phyloP scores from a whole-genome alignment of 768 basidiomycete genomes.

The Leccinum aurantiacum region DNA sequence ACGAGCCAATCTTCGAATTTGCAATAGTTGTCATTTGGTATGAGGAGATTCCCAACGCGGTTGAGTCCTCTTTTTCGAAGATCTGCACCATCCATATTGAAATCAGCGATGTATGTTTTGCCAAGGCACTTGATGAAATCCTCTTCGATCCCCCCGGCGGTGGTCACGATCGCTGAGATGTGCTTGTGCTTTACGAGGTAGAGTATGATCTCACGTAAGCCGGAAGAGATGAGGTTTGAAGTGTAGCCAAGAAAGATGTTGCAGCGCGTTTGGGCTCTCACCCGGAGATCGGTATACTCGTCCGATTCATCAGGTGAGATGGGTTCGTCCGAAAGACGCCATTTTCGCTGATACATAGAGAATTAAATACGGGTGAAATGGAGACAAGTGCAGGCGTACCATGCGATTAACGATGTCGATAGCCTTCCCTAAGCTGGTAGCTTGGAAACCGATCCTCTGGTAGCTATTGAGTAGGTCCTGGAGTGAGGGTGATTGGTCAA shows the following conservation, averaged over 20 bases:
- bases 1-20: constrained; percentile 99
- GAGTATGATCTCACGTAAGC: constrained; percentile 87
- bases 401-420: constrained; percentile 92
- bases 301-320: constrained; percentile 68
- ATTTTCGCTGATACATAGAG: constrained; percentile 58
- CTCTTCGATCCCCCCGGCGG: constrained; percentile 97
- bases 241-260: constrained; percentile 97
- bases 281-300: constrained; percentile 53
- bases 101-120: constrained; percentile 94
- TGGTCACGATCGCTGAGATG: constrained; percentile 88
- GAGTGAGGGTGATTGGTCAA: constrained; percentile 67
- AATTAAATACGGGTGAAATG: background rate
- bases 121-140: constrained; percentile 99
- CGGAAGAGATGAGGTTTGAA: constrained; percentile 97
- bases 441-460: constrained; percentile 94
- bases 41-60: constrained; percentile 91
- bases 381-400: constrained; percentile 45
- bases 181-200: constrained; percentile 93
- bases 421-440: constrained; percentile 86
- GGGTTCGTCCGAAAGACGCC: constrained; percentile 88
- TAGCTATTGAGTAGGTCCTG: constrained; percentile 74
- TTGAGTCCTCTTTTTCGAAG: constrained; percentile 91
- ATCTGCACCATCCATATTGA: constrained; percentile 86
- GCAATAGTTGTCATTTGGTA: constrained; percentile 99
- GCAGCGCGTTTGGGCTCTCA: constrained; percentile 72